Percentiles rank a stretch among this genome's conserved stretches.
These are phyloP conservation scores for Trichoderma hamatum DNA, from an alignment of 2,329 filamentous ascomycete species.

Conservation along the genomic window DNA sequence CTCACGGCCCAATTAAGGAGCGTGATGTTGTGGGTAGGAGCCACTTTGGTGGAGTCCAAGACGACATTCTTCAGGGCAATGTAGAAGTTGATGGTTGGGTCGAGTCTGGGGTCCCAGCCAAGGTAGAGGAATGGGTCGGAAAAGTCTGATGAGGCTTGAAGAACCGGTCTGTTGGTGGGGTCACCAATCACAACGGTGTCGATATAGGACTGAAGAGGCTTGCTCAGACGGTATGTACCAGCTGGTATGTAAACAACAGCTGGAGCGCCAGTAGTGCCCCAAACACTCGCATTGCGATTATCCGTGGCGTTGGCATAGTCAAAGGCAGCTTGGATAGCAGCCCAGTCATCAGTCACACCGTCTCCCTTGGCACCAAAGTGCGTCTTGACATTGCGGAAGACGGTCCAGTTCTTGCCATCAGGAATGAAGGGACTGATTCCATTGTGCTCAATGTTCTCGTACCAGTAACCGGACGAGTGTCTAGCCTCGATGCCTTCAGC, in stretches of 20 bases:
- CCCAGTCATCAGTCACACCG: constrained; percentile 72
- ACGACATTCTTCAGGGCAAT: constrained; percentile 39
- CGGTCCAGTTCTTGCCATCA: constrained; percentile 43
- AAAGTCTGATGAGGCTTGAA: constrained; percentile 33
- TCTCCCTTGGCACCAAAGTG: constrained; percentile 69
- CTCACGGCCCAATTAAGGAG: constrained; percentile 40
- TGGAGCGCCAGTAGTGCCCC: constrained; percentile 29
- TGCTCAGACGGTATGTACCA: constrained; percentile 38
- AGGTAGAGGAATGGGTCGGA: constrained; percentile 28
- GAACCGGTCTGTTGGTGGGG: constrained; percentile 35
- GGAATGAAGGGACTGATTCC: constrained; percentile 30
- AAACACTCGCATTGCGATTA: constrained; percentile 24
- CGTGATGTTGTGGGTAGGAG: constrained; percentile 28
- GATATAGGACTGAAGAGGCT: constrained; percentile 38
- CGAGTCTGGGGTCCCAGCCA: constrained; percentile 31
- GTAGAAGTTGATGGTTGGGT: constrained; percentile 41
- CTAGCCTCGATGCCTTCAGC: constrained; percentile 3
- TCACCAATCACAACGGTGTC: constrained; percentile 40
- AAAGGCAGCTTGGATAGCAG: constrained; percentile 57
- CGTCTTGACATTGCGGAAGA: constrained; percentile 67
- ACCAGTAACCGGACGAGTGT: constrained; percentile 28
- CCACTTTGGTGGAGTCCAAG: constrained; percentile 36
- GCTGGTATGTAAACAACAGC: constrained; percentile 37
- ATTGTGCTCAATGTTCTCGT: constrained; percentile 29
- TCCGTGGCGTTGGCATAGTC: constrained; percentile 28